Percentiles rank a stretch among this genome's conserved stretches.
Evolutionary conservation across 2,329 filamentous ascomycete genomes (phyloP).

Genomic region (Diaporthe capsici): DNA sequence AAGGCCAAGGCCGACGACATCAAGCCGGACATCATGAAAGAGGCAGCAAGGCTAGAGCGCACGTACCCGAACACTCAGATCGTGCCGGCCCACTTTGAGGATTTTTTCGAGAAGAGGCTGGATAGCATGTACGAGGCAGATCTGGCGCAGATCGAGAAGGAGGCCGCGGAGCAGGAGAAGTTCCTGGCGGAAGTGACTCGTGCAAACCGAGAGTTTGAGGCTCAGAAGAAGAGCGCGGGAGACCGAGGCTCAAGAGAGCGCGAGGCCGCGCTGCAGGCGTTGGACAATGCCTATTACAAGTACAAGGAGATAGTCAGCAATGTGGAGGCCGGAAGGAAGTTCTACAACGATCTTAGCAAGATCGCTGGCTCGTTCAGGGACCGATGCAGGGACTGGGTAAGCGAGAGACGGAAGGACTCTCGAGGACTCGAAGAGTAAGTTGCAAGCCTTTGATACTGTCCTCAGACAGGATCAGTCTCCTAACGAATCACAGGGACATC

Average conservation of each 20-base stretch:
- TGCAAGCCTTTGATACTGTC: slow-evolving; percentile 36
- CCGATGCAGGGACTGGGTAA: slow-evolving; percentile 81
- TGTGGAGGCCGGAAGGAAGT: slow-evolving; percentile 90
- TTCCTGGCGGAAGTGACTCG: slow-evolving; percentile 78
- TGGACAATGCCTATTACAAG: slow-evolving; percentile 94
- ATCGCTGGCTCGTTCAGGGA: slow-evolving; percentile 89
- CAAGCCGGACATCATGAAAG: slow-evolving; percentile 83
- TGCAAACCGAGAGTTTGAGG: slow-evolving; percentile 83
- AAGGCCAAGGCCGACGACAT: slow-evolving; percentile 92
- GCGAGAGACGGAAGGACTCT: slow-evolving; percentile 85
- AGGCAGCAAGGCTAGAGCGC: slow-evolving; percentile 88
- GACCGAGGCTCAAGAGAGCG: slow-evolving; percentile 76
- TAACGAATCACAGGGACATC: slow-evolving; percentile 57
- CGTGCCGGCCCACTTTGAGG: slow-evolving; percentile 90
- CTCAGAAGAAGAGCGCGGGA: slow-evolving; percentile 77
- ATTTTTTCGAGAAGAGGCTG: slow-evolving; percentile 87
- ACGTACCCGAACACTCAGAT: slow-evolving; percentile 88
- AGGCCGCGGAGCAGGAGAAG: slow-evolving; percentile 82
- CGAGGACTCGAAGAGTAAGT: slow-evolving; percentile 81
- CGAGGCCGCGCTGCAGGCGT: slow-evolving; percentile 86
- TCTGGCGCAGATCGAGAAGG: slow-evolving; percentile 77
- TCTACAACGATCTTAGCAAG: slow-evolving; percentile 95
- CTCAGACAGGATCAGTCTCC: slow-evolving; percentile 32
- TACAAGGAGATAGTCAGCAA: slow-evolving; percentile 97
- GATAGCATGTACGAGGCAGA: slow-evolving; percentile 84